Percentiles rank a stretch among this genome's conserved stretches.
phyloP scores from a whole-genome alignment of 2,329 filamentous ascomycete genomes.

The Ploettnerulaceae sp. region DNA sequence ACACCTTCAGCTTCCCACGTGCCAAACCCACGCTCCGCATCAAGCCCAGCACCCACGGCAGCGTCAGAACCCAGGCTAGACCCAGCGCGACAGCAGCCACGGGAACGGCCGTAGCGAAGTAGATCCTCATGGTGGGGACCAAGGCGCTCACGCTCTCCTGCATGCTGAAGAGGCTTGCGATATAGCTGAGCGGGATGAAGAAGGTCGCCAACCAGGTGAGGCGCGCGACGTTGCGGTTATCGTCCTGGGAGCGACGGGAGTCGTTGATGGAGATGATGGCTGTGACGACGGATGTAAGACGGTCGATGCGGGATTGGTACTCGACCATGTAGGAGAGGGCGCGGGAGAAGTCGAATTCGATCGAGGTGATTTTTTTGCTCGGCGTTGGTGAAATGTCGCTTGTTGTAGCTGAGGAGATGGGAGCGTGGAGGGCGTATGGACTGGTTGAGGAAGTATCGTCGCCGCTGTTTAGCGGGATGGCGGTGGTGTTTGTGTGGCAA shows the following conservation, averaged over 20 bases:
- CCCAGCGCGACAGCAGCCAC: conserved; percentile 17
- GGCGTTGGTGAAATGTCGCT: neutral
- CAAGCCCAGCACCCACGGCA: conserved; percentile 1
- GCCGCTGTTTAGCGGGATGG: too few relatives aligned
- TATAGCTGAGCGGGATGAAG: conserved; percentile 34
- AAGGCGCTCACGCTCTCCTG: conserved; percentile 21
- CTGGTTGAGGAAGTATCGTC: conserved; percentile 12
- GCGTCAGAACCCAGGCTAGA: neutral
- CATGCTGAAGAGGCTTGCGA: conserved; percentile 34
- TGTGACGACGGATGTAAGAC: conserved; percentile 32
- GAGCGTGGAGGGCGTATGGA: conserved; percentile 1
- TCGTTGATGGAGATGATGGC: conserved; percentile 34
- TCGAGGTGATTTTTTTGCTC: neutral
- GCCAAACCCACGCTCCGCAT: too few relatives aligned
- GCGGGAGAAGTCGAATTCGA: conserved; percentile 24
- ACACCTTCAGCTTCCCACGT: too few relatives aligned
- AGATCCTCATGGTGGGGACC: conserved; percentile 21
- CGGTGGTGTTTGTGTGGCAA: too few relatives aligned
- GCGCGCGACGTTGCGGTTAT: conserved; percentile 34
- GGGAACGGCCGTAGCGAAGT: conserved; percentile 27
- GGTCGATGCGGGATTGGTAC: conserved; percentile 33
- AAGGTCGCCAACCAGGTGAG: conserved; percentile 35
- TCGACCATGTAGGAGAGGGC: conserved; percentile 31
- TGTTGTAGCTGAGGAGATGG: neutral
- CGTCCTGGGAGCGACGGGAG: conserved; percentile 29